phyloP scores from a whole-genome alignment of 2,329 filamentous ascomycete genomes.

The Colletotrichum costaricense region DNA sequence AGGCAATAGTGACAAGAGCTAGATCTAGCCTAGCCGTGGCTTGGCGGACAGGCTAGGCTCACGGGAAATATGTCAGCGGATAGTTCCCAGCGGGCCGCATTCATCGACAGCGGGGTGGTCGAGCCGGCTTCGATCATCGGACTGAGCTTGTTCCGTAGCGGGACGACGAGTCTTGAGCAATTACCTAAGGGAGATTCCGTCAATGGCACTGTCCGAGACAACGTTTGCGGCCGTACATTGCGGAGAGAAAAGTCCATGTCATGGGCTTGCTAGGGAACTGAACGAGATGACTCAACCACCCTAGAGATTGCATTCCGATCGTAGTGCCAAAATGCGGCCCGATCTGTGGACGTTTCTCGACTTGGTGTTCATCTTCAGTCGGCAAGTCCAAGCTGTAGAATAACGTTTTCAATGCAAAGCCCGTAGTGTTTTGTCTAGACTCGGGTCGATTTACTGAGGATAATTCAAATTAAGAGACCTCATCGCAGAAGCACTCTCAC shows the following conservation, averaged over 20 bases:
- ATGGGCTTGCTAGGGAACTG: not conserved
- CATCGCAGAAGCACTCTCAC: not conserved
- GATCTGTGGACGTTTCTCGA: not conserved
- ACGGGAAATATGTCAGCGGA: slow-evolving; percentile 16
- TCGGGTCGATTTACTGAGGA: not conserved
- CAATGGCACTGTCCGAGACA: slow-evolving; percentile 21
- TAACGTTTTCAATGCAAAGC: not conserved
- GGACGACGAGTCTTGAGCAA: not conserved
- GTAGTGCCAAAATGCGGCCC: not conserved
- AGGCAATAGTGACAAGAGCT: not conserved
- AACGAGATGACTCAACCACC: not conserved
- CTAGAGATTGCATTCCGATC: not conserved
- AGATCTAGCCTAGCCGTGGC: not conserved
- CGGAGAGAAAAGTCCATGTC: not conserved
- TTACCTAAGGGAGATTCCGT: not conserved
- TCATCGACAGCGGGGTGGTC: slow-evolving; percentile 1
- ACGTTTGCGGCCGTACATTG: slow-evolving; percentile 29
- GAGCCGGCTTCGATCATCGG: slow-evolving; percentile 5
- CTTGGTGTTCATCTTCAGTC: not conserved
- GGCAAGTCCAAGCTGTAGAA: not conserved
- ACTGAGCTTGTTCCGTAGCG: not conserved
- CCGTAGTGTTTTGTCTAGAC: not conserved
- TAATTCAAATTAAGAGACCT: not conserved
- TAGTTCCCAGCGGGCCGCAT: slow-evolving; percentile 21
- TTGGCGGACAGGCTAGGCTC: slow-evolving; percentile 2